These are phyloP conservation scores for Isabelozyma heimii DNA, from an alignment of 805 yeast species.

Conservation along the genomic window DNA sequence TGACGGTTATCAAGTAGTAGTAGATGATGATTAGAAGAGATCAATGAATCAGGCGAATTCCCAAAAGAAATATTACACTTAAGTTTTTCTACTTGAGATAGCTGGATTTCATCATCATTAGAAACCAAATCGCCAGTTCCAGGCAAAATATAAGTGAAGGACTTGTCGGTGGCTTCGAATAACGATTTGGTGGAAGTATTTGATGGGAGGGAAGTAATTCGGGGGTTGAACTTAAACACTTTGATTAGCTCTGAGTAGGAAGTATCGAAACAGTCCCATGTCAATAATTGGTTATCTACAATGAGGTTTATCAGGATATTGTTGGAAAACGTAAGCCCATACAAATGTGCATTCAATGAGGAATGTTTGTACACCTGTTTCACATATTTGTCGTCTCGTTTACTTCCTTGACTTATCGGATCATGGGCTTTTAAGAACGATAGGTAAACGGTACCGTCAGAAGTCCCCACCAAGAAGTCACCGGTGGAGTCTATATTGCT, in stretches of 20 bases:
- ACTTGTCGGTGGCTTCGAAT: conserved; percentile 13
- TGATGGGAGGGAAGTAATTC: background rate
- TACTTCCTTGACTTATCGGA: conserved; percentile 20
- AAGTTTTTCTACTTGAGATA: conserved; percentile 14
- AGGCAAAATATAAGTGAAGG: conserved; percentile 11
- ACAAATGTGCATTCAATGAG: conserved; percentile 4
- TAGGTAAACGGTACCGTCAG: conserved; percentile 26
- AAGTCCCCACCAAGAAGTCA: conserved; percentile 27
- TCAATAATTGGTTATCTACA: conserved; percentile 12
- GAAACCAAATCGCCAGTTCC: conserved; percentile 16
- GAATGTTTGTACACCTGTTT: conserved; percentile 22
- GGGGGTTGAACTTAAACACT: conserved; percentile 23
- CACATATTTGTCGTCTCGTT: conserved; percentile 35
- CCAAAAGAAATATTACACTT: conserved; percentile 3
- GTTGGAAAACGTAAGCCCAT: conserved; percentile 17
- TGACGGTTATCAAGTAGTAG: conserved; percentile 14
- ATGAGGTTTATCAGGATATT: conserved; percentile 22
- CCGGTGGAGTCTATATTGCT: conserved; percentile 17
- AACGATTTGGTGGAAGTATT: conserved; percentile 1
- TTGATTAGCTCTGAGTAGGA: conserved; percentile 24
- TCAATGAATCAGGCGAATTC: background rate
- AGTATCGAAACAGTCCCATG: conserved; percentile 35
- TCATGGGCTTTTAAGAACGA: conserved; percentile 28
- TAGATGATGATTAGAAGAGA: conserved; percentile 27
- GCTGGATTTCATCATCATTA: conserved; percentile 28